Evolutionary conservation across 2,329 filamentous ascomycete species (phyloP).

Genomic region (Fusarium coffeatum): DNA sequence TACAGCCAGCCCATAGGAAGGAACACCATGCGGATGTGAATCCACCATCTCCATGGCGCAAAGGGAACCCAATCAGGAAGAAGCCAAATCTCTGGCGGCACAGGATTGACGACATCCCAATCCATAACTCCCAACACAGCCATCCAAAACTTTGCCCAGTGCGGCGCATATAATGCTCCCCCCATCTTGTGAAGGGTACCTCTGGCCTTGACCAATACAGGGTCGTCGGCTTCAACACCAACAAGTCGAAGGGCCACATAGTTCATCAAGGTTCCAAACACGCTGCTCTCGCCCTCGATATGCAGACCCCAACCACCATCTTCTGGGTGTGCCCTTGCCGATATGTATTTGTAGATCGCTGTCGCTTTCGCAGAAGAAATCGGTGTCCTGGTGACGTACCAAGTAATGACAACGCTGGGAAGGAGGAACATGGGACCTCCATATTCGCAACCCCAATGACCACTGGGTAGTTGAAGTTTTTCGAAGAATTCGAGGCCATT

Average conservation of each 20-base stretch:
- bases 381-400: constrained; percentile 89
- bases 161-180: constrained; percentile 83
- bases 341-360: constrained; percentile 93
- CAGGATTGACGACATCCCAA: constrained; percentile 95
- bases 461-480: constrained; percentile 85
- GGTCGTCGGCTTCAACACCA: constrained; percentile 85
- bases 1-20: constrained; percentile 91
- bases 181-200: constrained; percentile 85
- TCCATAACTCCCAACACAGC: constrained; percentile 82
- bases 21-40: constrained; percentile 98
- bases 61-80: constrained; percentile 91
- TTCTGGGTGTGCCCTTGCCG: constrained; percentile 82
- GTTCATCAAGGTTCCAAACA: constrained; percentile 90
- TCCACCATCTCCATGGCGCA: constrained; percentile 96
- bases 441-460: constrained; percentile 98
- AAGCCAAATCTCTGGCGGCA: constrained; percentile 93
- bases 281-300: constrained; percentile 91
- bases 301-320: constrained; percentile 99
- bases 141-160: constrained; percentile 98
- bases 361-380: constrained; percentile 83
- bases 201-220: constrained; percentile 86
- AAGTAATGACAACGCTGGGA: constrained; percentile 84
- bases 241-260: constrained; percentile 85
- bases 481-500: constrained; percentile 93
- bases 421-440: constrained; percentile 97